phyloP scores from a whole-genome alignment of 345 rosid species.

The Lepidium africanum region DNA sequence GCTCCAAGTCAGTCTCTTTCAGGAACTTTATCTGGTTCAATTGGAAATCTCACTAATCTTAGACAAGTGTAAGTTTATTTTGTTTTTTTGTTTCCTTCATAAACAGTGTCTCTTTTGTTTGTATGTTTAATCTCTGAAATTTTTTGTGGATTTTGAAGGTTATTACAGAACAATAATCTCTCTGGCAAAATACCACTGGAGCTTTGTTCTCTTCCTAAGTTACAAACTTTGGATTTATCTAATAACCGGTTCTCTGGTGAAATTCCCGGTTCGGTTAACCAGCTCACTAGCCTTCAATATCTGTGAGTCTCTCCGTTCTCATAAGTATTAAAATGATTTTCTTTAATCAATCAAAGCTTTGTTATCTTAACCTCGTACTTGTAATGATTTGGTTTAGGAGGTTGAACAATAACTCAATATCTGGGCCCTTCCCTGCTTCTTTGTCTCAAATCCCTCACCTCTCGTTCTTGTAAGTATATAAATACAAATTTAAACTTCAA shows the following conservation, averaged over 20 bases:
- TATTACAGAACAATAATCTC: constrained; percentile 85
- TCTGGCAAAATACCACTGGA: constrained; percentile 75
- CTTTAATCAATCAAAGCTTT: background rate
- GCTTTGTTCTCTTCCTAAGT: constrained; percentile 54
- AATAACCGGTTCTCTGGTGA: constrained; percentile 61
- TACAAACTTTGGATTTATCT: constrained; percentile 84
- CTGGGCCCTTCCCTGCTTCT: constrained; percentile 72
- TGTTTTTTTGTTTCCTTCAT: constrained; percentile 2
- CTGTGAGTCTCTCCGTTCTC: constrained; percentile 47
- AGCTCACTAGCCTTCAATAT: constrained; percentile 51
- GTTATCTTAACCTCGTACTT: constrained; percentile 7
- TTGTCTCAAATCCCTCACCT: constrained; percentile 66
- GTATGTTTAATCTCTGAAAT: background rate
- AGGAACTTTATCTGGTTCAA: constrained; percentile 62
- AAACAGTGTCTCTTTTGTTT: background rate
- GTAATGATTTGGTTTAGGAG: constrained; percentile 56
- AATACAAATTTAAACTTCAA: background rate
- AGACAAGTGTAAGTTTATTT: constrained; percentile 63
- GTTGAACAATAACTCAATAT: constrained; percentile 86
- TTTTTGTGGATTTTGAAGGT: constrained; percentile 35
- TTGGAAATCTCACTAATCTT: constrained; percentile 86
- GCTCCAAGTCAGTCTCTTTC: constrained; percentile 94
- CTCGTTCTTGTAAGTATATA: constrained; percentile 72
- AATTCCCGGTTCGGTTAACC: constrained; percentile 52
- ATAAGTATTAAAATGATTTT: background rate